Percentiles rank a stretch among this genome's conserved stretches.
Conservation (phyloP, 805 yeast species). For the Kazachstania taianensis region DNA sequence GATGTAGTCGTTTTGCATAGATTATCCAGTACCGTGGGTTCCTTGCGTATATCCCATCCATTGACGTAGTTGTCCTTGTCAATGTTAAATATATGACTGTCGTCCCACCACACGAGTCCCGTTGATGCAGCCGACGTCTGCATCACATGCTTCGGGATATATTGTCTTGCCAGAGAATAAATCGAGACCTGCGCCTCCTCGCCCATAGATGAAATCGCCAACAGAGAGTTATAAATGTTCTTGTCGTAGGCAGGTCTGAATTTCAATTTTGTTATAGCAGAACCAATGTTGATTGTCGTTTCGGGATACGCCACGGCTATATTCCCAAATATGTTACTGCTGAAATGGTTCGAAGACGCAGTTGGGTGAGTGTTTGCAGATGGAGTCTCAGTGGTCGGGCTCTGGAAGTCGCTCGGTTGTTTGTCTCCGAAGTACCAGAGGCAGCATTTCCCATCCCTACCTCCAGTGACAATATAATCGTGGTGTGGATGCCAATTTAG, state of each 20-base stretch:
- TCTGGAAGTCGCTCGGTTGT: background rate
- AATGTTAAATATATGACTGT: constrained; percentile 24
- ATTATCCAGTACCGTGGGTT: constrained; percentile 26
- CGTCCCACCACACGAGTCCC: constrained; percentile 31
- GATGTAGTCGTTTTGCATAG: constrained; percentile 18
- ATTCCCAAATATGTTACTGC: constrained; percentile 8
- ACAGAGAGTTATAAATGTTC: constrained; percentile 44
- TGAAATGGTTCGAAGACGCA: background rate
- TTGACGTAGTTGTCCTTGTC: constrained; percentile 25
- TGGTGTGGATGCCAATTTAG: constrained; percentile 79
- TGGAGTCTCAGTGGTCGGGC: background rate
- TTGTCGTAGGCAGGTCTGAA: constrained; percentile 24
- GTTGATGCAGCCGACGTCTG: constrained; percentile 22
- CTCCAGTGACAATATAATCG: constrained; percentile 83
- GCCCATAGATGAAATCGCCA: constrained; percentile 64
- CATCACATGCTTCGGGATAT: constrained; percentile 50
- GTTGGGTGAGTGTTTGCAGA: background rate
- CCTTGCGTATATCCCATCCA: constrained; percentile 26
- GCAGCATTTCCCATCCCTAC: constrained; percentile 58
- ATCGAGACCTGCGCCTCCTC: constrained; percentile 60
- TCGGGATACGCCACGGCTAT: constrained; percentile 41
- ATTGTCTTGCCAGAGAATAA: constrained; percentile 61
- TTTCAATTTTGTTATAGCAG: constrained; percentile 55
- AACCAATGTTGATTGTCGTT: constrained; percentile 59
- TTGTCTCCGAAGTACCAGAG: constrained; percentile 29